A percentile compares a stretch with the other conserved stretches of the same genome.
Evolutionary conservation across 352 stramenopile genomes (phyloP).

Genomic region (Phytopythium boreale): DNA sequence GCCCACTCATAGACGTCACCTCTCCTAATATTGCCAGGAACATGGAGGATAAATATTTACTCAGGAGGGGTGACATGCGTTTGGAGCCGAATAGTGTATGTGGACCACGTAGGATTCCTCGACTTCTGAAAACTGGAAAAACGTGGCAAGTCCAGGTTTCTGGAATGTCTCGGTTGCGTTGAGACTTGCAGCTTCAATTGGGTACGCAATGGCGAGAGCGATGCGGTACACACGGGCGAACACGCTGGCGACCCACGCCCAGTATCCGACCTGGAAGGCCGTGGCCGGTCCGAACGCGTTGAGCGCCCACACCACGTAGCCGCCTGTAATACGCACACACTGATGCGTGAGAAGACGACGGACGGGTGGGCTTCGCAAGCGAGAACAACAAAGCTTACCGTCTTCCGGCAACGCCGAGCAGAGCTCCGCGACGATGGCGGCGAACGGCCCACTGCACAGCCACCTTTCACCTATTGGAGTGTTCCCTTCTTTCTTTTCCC

Average conservation of each 20-base stretch:
- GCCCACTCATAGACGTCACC: no score
- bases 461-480: no score
- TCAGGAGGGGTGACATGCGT: no score
- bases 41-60: no score
- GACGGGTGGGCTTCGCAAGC: background rate
- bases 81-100: background rate
- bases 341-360: background rate
- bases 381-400: constrained; percentile 5
- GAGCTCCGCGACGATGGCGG: constrained; percentile 88
- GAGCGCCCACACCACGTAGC: constrained; percentile 83
- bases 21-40: no score
- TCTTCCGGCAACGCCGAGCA: constrained; percentile 79
- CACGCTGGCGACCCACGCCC: constrained; percentile 74
- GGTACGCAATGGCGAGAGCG: constrained; percentile 22
- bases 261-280: constrained; percentile 57
- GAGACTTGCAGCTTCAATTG: background rate
- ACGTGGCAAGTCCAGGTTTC: background rate
- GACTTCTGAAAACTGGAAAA: background rate
- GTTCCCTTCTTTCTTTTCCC: no score
- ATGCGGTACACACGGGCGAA: constrained; percentile 73
- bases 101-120: constrained; percentile 1
- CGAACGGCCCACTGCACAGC: constrained; percentile 82
- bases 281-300: constrained; percentile 79
- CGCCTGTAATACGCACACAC: constrained; percentile 21
- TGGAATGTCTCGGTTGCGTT: no score